Evolutionary conservation across 2,329 filamentous ascomycete genomes (phyloP).

Genomic region (Arthrobotrys sinensis): DNA sequence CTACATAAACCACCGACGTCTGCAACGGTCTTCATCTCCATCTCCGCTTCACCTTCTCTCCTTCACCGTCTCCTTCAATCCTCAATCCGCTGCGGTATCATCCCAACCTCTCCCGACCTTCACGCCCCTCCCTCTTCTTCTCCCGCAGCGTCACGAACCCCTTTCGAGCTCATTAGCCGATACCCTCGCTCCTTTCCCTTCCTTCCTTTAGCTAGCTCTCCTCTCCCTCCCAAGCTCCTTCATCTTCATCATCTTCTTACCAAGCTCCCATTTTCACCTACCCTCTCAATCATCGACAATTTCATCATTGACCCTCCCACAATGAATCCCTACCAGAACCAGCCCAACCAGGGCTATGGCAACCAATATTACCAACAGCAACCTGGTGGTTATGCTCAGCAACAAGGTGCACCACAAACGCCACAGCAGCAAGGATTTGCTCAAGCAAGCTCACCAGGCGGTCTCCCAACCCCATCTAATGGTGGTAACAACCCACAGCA

Average conservation of each 20-base stretch:
- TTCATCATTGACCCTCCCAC: constrained; percentile 21
- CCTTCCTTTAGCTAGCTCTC: constrained; percentile 31
- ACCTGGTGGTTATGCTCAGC: constrained; percentile 70
- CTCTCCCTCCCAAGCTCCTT: constrained; percentile 15
- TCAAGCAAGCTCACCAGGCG: constrained; percentile 78
- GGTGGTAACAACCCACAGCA: constrained; percentile 72
- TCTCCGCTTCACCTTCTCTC: constrained; percentile 13
- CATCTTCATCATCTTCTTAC: constrained; percentile 64
- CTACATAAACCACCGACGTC: constrained; percentile 13
- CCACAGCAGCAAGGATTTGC: constrained; percentile 98
- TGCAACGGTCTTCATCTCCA: not conserved
- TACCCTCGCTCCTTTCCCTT: constrained; percentile 22
- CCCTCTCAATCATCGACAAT: not conserved
- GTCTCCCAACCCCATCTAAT: constrained; percentile 71
- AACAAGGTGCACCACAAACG: constrained; percentile 77
- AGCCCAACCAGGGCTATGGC: constrained; percentile 59
- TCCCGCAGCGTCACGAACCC: constrained; percentile 24
- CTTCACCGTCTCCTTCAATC: not conserved
- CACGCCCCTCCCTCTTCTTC: constrained; percentile 5
- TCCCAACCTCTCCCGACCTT: not conserved
- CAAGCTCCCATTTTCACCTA: constrained; percentile 44
- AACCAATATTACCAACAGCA: constrained; percentile 69
- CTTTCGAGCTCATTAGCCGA: constrained; percentile 30
- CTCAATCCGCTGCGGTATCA: not conserved
- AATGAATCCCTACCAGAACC: constrained; percentile 42